Conservation (phyloP, 306 rosid genomes). For the Pachyrhizus erosus region DNA sequence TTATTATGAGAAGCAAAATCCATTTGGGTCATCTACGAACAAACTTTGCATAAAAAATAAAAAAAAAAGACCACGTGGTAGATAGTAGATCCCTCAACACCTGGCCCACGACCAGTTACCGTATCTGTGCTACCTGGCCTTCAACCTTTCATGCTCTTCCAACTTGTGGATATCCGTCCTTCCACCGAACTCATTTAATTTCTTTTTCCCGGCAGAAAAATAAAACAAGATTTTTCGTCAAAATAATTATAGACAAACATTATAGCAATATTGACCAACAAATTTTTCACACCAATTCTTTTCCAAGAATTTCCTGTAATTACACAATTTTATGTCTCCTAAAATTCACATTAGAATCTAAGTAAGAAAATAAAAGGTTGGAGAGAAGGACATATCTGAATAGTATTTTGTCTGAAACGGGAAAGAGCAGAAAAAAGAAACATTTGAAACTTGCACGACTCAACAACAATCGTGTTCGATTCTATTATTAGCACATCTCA, state of each 20-base stretch:
- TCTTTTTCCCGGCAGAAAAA: background rate
- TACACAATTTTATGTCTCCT: background rate
- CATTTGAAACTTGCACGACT: constrained; percentile 60
- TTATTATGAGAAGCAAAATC: too few relatives aligned
- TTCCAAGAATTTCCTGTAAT: background rate
- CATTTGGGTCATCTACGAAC: too few relatives aligned
- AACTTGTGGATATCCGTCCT: constrained; percentile 46
- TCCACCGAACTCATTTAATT: constrained; percentile 9
- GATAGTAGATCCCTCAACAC: background rate
- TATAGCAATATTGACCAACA: background rate
- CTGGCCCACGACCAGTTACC: background rate
- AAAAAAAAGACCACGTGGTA: too few relatives aligned
- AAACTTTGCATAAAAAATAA: too few relatives aligned
- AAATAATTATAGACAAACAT: background rate
- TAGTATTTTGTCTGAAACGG: constrained; percentile 43
- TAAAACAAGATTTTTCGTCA: background rate
- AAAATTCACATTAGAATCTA: background rate
- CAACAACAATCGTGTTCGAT: constrained; percentile 4
- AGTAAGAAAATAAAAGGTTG: background rate
- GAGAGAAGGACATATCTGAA: constrained; percentile 34
- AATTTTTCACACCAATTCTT: background rate
- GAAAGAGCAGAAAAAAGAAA: background rate
- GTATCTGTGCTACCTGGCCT: background rate
- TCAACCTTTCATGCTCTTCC: constrained; percentile 8
- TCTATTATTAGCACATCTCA: background rate